Evolutionary conservation across 495 filamentous ascomycete species (phyloP).

Genomic region (Monascus purpureus): DNA sequence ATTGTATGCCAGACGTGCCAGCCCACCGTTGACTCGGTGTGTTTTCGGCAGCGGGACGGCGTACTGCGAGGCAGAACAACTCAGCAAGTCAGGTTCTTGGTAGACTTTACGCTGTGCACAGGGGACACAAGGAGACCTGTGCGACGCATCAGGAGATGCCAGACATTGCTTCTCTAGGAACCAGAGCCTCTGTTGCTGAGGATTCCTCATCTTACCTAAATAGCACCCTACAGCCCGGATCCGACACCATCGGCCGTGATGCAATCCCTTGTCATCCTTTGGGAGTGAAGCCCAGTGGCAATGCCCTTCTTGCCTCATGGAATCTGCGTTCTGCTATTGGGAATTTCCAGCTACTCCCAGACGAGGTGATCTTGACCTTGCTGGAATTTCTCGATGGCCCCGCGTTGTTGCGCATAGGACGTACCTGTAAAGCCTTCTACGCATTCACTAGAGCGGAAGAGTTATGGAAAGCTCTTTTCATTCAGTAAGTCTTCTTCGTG

Average conservation of each 20-base stretch:
- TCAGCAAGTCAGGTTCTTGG: too few species aligned
- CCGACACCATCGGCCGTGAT: constrained; percentile 7
- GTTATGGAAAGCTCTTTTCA: constrained; percentile 76
- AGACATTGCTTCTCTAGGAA: constrained; percentile 7
- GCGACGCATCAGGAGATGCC: constrained; percentile 4
- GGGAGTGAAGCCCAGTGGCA: constrained; percentile 76
- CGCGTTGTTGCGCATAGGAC: constrained; percentile 52
- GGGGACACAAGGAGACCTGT: too few species aligned
- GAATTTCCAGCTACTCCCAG: constrained; percentile 49
- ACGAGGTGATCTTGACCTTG: constrained; percentile 66
- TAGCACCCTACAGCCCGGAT: background rate
- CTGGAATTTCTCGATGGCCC: constrained; percentile 59
- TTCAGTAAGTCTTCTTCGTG: constrained; percentile 52
- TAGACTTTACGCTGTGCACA: too few species aligned
- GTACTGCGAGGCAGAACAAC: too few species aligned
- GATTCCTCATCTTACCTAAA: background rate
- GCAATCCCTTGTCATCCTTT: constrained; percentile 68
- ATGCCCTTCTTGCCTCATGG: constrained; percentile 52
- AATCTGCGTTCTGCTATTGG: constrained; percentile 57
- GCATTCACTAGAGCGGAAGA: constrained; percentile 79
- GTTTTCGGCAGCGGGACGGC: too few species aligned
- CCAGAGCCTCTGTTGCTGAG: background rate
- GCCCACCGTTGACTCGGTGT: too few species aligned
- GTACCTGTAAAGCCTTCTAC: constrained; percentile 78
- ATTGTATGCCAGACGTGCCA: too few species aligned